phyloP scores from a whole-genome alignment of 1,284 basidiomycete genomes.

The Ganoderma multipileum region DNA sequence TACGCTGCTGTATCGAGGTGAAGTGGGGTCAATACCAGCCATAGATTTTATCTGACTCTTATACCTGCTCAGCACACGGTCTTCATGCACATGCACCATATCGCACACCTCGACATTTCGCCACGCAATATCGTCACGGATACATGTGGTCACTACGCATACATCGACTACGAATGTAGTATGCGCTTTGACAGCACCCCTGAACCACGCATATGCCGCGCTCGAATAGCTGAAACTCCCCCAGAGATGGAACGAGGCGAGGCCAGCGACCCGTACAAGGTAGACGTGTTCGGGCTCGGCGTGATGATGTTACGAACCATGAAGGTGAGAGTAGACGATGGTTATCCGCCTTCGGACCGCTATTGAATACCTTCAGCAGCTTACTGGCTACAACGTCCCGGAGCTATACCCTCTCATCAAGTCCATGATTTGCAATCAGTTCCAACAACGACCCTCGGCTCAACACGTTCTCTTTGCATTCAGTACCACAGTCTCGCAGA shows the following conservation, averaged over 20 bases:
- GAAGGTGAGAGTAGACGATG: slow-evolving; percentile 52
- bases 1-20: slow-evolving; percentile 74
- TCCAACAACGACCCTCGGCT: slow-evolving; percentile 58
- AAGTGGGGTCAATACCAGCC: not conserved
- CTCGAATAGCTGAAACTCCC: slow-evolving; percentile 68
- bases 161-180: slow-evolving; percentile 77
- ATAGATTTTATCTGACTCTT: slow-evolving; percentile 7
- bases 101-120: slow-evolving; percentile 77
- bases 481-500: slow-evolving; percentile 48
- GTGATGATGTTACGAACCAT: slow-evolving; percentile 67
- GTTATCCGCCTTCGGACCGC: not conserved
- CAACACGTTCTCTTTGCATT: slow-evolving; percentile 55
- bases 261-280: slow-evolving; percentile 65
- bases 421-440: slow-evolving; percentile 61
- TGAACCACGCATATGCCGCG: slow-evolving; percentile 48
- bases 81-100: slow-evolving; percentile 71
- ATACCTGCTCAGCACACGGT: slow-evolving; percentile 59
- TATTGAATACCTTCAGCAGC: slow-evolving; percentile 41
- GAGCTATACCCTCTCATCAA: slow-evolving; percentile 59
- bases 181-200: slow-evolving; percentile 51
- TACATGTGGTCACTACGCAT: slow-evolving; percentile 66
- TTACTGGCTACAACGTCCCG: slow-evolving; percentile 61
- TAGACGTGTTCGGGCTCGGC: slow-evolving; percentile 75
- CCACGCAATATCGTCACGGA: slow-evolving; percentile 72
- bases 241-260: slow-evolving; percentile 67